These are phyloP conservation scores for Brassica cretica DNA, from an alignment of 345 rosid genomes.

Conservation along the genomic window DNA sequence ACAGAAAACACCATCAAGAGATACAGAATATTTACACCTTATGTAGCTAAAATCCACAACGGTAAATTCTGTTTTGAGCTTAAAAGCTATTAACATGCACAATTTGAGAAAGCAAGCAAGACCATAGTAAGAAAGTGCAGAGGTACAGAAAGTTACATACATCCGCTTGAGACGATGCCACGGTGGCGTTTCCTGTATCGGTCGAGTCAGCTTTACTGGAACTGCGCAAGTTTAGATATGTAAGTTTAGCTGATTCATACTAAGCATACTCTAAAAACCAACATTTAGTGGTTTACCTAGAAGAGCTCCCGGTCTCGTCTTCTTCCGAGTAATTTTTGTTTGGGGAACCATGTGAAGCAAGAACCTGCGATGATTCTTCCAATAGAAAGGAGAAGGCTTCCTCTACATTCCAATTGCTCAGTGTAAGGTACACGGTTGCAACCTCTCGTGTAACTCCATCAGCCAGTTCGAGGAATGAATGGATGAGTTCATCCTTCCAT, in stretches of 20 bases:
- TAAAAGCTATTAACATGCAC: slow-evolving; percentile 7
- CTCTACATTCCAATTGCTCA: not conserved
- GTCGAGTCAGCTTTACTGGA: not conserved
- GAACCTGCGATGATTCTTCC: not conserved
- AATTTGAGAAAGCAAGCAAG: not conserved
- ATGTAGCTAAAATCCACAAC: not conserved
- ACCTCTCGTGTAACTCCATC: not conserved
- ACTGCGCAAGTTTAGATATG: slow-evolving; percentile 22
- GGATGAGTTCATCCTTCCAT: not conserved
- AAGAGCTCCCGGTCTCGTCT: not conserved
- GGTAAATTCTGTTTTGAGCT: not conserved
- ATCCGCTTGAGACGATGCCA: slow-evolving; percentile 18
- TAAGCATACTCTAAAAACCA: slow-evolving; percentile 6
- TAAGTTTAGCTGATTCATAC: not conserved
- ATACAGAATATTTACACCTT: not conserved
- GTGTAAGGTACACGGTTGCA: not conserved
- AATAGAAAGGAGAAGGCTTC: not conserved
- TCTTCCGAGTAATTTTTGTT: not conserved
- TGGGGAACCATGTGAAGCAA: slow-evolving; percentile 3
- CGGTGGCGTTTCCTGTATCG: not conserved
- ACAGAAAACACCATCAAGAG: slow-evolving; percentile 13
- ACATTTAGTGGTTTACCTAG: slow-evolving; percentile 5
- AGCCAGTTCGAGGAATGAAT: not conserved
- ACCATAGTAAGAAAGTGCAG: not conserved
- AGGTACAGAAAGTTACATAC: slow-evolving; percentile 28